Evolutionary conservation across 495 filamentous ascomycete species (phyloP), one percentile per base, ranked within the genome.

Genomic region (Coniosporium apollinis): DNA sequence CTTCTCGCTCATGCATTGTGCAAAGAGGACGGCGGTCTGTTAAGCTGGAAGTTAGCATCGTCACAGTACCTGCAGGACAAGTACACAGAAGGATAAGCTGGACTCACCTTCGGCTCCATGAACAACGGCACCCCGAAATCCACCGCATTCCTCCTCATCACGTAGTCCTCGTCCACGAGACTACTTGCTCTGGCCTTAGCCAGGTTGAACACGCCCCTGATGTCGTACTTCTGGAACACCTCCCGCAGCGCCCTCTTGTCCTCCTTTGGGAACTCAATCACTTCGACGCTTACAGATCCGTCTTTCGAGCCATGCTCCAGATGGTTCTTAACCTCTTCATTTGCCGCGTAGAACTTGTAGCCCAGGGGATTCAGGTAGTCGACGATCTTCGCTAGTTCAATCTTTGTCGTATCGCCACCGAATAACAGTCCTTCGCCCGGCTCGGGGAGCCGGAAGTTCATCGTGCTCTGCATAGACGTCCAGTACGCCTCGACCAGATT

Each of bases 51-150:
- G 17, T 19, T 9, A 7, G 33, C 16, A 25, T 5, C n/a, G 15
- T 14, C 15, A 26, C 11, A 29, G 53, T 46, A 54, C 50, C 26
- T 40, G 20, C 19, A 19, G 10, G 14, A 15, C 19, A 41, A 7
- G 39, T 26, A 39, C 22, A 31, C 21, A 36, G 17, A 28, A 39
- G 22, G 13, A 18, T 13, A 24, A 29, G 18, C 13, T 13, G 31
- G 22, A 59, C 76, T 66, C 65, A 94, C 87, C 80, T 89, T 91
- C 15, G 89, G 87, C 62, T 97, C 89, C 86, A 94, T 94, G 58
- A 96, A 97, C 41, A 96, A 65, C 24, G 89, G 89, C 16, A 96
- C 85, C 37, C 86, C 85, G 56, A 97, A 97, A 62, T 97, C 89
- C 28, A 97, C 91, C 11, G 87, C 89, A 52, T 97, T 94, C 48